Conservation (phyloP, 108 stramenopile species). For the Licmophora abbreviata region DNA sequence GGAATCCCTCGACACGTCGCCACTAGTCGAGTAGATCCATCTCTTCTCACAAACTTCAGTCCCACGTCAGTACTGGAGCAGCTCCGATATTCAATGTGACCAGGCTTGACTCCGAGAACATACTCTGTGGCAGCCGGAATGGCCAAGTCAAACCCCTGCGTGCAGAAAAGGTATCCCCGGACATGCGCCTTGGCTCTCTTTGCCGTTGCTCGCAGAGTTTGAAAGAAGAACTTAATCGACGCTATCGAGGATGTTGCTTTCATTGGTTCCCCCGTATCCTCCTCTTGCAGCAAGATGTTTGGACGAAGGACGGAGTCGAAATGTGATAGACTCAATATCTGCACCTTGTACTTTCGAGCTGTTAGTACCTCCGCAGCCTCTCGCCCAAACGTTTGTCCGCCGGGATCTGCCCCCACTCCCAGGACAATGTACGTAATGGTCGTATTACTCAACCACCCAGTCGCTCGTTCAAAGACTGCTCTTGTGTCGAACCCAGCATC, state of each 20-base stretch:
- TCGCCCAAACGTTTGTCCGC: slow-evolving; percentile 15
- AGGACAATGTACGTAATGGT: slow-evolving; percentile 21
- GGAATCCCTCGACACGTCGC: neutral
- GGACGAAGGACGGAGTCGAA: slow-evolving; percentile 20
- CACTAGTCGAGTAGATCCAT: neutral
- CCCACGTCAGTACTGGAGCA: neutral
- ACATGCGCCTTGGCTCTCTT: slow-evolving; percentile 10
- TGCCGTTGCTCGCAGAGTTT: neutral
- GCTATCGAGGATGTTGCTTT: slow-evolving; percentile 10
- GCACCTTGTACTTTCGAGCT: slow-evolving; percentile 32
- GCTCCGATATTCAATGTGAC: neutral
- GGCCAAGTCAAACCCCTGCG: slow-evolving; percentile 56
- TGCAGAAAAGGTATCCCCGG: slow-evolving; percentile 36
- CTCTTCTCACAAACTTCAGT: neutral
- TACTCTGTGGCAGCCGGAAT: slow-evolving; percentile 27
- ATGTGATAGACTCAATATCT: slow-evolving; percentile 27
- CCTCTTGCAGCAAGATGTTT: slow-evolving; percentile 23
- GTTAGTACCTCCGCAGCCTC: slow-evolving; percentile 21
- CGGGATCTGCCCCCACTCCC: slow-evolving; percentile 4
- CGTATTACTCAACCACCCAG: slow-evolving; percentile 11
- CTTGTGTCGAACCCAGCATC: slow-evolving; percentile 7
- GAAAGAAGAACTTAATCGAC: neutral
- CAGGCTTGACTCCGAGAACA: slow-evolving; percentile 2
- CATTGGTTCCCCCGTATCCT: slow-evolving; percentile 17
- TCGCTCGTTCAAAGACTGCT: slow-evolving; percentile 2